Evolutionary conservation across 2,329 filamentous ascomycete genomes (phyloP).

Genomic region (Ceratocystis cubensis): DNA sequence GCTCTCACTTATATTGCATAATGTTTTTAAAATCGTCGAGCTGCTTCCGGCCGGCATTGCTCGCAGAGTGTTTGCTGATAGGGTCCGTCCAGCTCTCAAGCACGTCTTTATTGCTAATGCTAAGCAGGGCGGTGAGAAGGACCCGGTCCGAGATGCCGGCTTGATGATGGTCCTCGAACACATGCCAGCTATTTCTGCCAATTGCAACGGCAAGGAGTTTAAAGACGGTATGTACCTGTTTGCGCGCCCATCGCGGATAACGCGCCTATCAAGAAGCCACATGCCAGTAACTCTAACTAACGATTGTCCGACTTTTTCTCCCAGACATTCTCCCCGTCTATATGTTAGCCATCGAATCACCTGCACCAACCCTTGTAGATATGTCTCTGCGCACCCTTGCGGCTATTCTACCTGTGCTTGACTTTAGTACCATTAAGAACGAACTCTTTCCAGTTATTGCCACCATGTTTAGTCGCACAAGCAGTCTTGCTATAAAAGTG

Average conservation of each 20-base stretch:
- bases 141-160: conserved; percentile 73
- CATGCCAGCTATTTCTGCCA: conserved; percentile 60
- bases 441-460: conserved; percentile 91
- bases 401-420: conserved; percentile 70
- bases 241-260: too few relatives aligned
- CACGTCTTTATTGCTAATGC: conserved; percentile 61
- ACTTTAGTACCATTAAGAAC: conserved; percentile 94
- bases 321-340: conserved; percentile 80
- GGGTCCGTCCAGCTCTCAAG: conserved; percentile 70
- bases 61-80: conserved; percentile 68
- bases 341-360: conserved; percentile 69
- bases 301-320: background rate
- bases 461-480: conserved; percentile 81
- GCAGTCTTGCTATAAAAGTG: conserved; percentile 87
- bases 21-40: conserved; percentile 80
- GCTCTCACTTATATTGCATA: conserved; percentile 72
- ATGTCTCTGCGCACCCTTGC: conserved; percentile 68
- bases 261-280: background rate
- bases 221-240: conserved; percentile 58
- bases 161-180: conserved; percentile 86
- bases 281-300: background rate
- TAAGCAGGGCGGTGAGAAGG: conserved; percentile 56
- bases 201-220: conserved; percentile 82
- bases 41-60: conserved; percentile 53
- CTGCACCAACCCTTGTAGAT: conserved; percentile 81